Percentiles rank a stretch among this genome's conserved stretches.
Conservation (phyloP, 345 rosid species). For the Euclidium syriacum region DNA sequence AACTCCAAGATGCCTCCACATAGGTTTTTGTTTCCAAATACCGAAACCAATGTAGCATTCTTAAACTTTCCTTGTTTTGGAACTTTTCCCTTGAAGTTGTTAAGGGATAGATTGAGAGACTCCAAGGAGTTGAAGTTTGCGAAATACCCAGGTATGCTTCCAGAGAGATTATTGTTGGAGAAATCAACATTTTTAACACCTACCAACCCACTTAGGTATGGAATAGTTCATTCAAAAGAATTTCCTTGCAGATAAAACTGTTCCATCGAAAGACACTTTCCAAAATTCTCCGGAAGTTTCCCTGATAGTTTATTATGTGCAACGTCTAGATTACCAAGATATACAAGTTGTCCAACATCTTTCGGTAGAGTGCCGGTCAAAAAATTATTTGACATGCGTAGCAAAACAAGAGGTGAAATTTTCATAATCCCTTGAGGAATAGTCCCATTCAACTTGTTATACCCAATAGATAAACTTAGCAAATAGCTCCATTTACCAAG, state of each 20-base stretch:
- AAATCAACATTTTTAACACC: too few relatives aligned
- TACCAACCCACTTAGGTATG: background rate
- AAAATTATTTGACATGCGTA: background rate
- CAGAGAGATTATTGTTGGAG: background rate
- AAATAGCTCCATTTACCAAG: background rate
- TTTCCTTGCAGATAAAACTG: background rate
- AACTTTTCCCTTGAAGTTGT: too few relatives aligned
- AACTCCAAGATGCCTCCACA: too few relatives aligned
- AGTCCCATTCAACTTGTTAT: background rate
- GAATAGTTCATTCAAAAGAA: background rate
- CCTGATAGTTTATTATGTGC: background rate
- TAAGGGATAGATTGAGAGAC: slow-evolving; percentile 8
- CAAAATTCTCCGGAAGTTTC: background rate
- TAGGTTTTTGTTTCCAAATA: too few relatives aligned
- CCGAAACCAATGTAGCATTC: too few relatives aligned
- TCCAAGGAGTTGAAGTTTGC: background rate
- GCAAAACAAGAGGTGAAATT: background rate
- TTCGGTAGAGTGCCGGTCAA: background rate
- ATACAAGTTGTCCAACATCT: background rate
- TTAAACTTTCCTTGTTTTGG: too few relatives aligned
- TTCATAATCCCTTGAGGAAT: background rate
- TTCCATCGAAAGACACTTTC: background rate
- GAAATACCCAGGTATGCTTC: background rate
- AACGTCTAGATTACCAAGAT: background rate
- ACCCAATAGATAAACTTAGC: background rate